Evolutionary conservation across 78 protist genomes (phyloP).

Genomic region (Cavenderia fasciculata): DNA sequence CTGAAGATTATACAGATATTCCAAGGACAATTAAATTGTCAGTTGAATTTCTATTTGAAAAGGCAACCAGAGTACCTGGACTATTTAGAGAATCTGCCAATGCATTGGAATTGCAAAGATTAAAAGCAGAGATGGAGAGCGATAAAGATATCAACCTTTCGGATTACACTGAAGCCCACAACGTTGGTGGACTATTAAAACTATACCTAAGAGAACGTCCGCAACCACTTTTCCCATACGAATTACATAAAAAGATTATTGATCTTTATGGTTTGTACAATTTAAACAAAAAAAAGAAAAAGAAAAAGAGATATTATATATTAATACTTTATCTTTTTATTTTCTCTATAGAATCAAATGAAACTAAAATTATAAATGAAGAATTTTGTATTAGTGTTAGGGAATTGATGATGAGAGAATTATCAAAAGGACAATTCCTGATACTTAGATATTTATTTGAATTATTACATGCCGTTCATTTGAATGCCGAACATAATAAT

Average conservation of each 20-base stretch:
- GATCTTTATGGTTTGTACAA: conserved; percentile 24
- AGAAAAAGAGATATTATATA: too few relatives aligned
- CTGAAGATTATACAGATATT: conserved; percentile 52
- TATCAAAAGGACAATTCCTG: conserved; percentile 20
- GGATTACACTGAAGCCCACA: conserved; percentile 32
- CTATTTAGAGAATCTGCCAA: conserved; percentile 69
- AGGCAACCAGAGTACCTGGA: conserved; percentile 18
- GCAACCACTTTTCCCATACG: conserved; percentile 49
- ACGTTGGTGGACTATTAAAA: conserved; percentile 56
- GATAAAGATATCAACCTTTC: conserved; percentile 38
- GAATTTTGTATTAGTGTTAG: neutral
- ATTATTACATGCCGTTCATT: conserved; percentile 27
- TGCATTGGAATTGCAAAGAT: conserved; percentile 35
- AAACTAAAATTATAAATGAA: conserved; percentile 4
- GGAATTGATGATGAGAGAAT: neutral
- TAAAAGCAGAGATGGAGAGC: conserved; percentile 6
- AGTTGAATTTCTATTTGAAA: conserved; percentile 63
- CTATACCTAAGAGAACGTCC: conserved; percentile 35
- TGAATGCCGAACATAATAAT: neutral
- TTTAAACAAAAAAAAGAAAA: too few relatives aligned
- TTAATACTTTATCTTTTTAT: neutral
- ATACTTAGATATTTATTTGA: conserved; percentile 62
- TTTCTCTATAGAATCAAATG: neutral
- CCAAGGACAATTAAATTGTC: conserved; percentile 52
- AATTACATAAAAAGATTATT: conserved; percentile 32